Evolutionary conservation across 345 rosid genomes (phyloP).

Genomic region (Cardiospermum halicacabum): DNA sequence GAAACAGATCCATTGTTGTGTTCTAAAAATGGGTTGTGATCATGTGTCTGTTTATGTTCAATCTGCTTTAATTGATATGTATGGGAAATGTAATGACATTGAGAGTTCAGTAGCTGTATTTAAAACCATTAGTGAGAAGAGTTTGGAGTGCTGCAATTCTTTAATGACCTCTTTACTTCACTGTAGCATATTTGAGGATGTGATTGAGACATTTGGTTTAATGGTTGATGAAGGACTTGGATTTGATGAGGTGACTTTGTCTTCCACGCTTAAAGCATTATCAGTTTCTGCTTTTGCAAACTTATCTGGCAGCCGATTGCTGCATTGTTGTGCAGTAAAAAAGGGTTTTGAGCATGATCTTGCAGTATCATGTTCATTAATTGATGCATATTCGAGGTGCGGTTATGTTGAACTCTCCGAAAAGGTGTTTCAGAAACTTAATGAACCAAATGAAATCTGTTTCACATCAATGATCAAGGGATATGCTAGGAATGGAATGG

Average conservation of each 20-base stretch:
- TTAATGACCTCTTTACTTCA: constrained; percentile 62
- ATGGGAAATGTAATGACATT: constrained; percentile 70
- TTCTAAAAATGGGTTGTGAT: constrained; percentile 52
- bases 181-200: constrained; percentile 50
- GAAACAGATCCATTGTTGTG: constrained; percentile 65
- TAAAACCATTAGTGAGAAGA: constrained; percentile 32
- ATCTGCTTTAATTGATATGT: constrained; percentile 67
- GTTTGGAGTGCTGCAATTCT: constrained; percentile 59
- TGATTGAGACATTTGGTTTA: constrained; percentile 59
- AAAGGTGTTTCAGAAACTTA: constrained; percentile 41
- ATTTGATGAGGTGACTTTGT: constrained; percentile 59
- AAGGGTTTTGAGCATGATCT: constrained; percentile 45
- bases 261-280: constrained; percentile 60
- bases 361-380: constrained; percentile 72
- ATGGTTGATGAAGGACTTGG: constrained; percentile 77
- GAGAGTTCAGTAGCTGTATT: constrained; percentile 44
- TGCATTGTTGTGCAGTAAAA: constrained; percentile 60
- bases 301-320: constrained; percentile 37
- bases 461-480: constrained; percentile 64
- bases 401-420: constrained; percentile 52
- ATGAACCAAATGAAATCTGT: constrained; percentile 58
- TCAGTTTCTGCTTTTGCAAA: constrained; percentile 33
- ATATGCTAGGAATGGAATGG: constrained; percentile 62
- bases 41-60: constrained; percentile 41
- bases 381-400: constrained; percentile 61